These are phyloP conservation scores for Sideroxylon spinosum DNA, from an alignment of 179 eudicot genomes.

Conservation along the genomic window DNA sequence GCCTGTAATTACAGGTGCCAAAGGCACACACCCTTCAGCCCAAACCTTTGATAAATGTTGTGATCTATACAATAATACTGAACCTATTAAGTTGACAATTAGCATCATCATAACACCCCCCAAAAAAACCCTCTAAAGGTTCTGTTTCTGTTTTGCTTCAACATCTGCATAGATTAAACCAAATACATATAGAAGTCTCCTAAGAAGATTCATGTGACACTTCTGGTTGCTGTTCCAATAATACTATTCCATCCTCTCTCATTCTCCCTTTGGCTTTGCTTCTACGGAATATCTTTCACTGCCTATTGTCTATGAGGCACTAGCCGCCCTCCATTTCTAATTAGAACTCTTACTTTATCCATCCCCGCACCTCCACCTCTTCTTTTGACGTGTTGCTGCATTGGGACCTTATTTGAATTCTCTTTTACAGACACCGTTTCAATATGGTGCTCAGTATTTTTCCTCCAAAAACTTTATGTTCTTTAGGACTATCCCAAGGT, in stretches of 20 bases:
- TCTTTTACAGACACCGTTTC: slow-evolving; percentile 70
- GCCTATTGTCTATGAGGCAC: slow-evolving; percentile 54
- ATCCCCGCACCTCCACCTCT: slow-evolving; percentile 64
- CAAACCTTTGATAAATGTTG: neutral
- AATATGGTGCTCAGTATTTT: slow-evolving; percentile 47
- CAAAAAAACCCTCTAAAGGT: too few species aligned
- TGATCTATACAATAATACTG: neutral
- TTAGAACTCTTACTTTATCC: slow-evolving; percentile 78
- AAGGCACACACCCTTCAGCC: neutral
- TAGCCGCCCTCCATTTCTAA: slow-evolving; percentile 57
- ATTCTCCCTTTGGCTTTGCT: slow-evolving; percentile 60
- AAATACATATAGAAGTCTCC: neutral
- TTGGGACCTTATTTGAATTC: slow-evolving; percentile 47
- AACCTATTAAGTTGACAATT: slow-evolving; percentile 1
- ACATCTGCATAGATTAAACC: neutral
- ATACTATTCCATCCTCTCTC: slow-evolving; percentile 90
- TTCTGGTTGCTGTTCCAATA: slow-evolving; percentile 34
- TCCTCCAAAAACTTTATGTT: slow-evolving; percentile 30
- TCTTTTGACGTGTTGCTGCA: slow-evolving; percentile 49
- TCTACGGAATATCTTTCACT: slow-evolving; percentile 32
- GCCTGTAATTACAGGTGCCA: neutral
- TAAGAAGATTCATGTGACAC: slow-evolving; percentile 16
- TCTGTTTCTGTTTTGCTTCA: slow-evolving; percentile 2
- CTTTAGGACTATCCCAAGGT: slow-evolving; percentile 50
- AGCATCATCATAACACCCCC: neutral